Conservation (phyloP, 768 basidiomycete genomes). For the Suillus spraguei region DNA sequence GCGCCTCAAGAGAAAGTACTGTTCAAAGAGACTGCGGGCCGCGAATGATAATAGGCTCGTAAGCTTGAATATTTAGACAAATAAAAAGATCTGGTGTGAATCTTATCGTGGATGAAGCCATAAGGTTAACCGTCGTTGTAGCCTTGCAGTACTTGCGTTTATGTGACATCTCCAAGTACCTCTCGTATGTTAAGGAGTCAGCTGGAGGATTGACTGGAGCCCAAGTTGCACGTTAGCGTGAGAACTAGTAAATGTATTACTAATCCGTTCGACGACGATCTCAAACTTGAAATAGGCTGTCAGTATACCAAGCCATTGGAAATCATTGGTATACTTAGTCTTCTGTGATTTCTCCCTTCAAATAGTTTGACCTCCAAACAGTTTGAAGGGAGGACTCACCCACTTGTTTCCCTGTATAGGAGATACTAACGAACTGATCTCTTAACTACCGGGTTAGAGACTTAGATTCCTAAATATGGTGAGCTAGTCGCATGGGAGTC, state of each 20-base stretch:
- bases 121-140: not conserved
- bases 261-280: too few relatives aligned
- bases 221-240: not conserved
- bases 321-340: too few relatives aligned
- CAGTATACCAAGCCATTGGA: too few relatives aligned
- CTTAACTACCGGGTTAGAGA: not conserved
- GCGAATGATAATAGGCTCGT: conserved; percentile 74
- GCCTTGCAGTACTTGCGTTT: conserved; percentile 10
- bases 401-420: not conserved
- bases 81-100: conserved; percentile 23
- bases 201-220: not conserved
- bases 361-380: not conserved
- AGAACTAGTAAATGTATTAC: not conserved
- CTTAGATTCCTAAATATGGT: not conserved
- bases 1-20: conserved; percentile 38
- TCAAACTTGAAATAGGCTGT: too few relatives aligned
- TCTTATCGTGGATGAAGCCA: not conserved
- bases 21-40: conserved; percentile 47
- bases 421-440: not conserved
- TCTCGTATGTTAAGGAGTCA: not conserved
- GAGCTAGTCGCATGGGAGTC: not conserved
- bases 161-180: conserved; percentile 3
- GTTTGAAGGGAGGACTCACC: not conserved
- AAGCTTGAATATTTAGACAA: conserved; percentile 59
- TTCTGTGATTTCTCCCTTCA: not conserved